Evolutionary conservation across 345 rosid species (phyloP).

Genomic region (Pistacia integerrima): DNA sequence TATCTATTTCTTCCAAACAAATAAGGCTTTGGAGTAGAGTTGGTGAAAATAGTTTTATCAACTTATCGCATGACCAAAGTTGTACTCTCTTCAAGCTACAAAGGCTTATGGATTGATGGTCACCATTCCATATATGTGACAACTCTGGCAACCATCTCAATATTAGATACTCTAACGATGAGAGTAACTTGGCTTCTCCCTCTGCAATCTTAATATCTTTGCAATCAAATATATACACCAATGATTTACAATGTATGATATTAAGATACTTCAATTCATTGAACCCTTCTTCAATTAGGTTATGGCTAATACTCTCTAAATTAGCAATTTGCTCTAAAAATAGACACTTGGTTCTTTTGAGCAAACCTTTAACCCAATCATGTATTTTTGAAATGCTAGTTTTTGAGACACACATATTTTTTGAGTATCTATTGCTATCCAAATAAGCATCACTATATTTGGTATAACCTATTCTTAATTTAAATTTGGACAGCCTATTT

Average conservation of each 20-base stretch:
- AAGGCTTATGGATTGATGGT: not conserved
- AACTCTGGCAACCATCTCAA: not conserved
- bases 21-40: not conserved
- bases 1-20: not conserved
- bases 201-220: not conserved
- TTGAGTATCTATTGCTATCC: too few relatives aligned
- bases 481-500: too few relatives aligned
- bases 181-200: not conserved
- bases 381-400: too few relatives aligned
- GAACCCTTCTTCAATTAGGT: too few relatives aligned
- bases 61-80: not conserved
- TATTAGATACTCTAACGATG: not conserved
- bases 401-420: too few relatives aligned
- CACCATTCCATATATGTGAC: not conserved
- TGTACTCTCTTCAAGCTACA: not conserved
- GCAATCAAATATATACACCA: not conserved
- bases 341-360: too few relatives aligned
- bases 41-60: not conserved
- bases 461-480: too few relatives aligned
- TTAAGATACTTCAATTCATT: too few relatives aligned
- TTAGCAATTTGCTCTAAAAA: too few relatives aligned
- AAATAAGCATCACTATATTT: accelerated
- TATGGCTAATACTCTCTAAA: too few relatives aligned
- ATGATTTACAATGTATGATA: not conserved
- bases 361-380: too few relatives aligned